Conservation (phyloP, 139 green algal species). For the Volvox africanus region DNA sequence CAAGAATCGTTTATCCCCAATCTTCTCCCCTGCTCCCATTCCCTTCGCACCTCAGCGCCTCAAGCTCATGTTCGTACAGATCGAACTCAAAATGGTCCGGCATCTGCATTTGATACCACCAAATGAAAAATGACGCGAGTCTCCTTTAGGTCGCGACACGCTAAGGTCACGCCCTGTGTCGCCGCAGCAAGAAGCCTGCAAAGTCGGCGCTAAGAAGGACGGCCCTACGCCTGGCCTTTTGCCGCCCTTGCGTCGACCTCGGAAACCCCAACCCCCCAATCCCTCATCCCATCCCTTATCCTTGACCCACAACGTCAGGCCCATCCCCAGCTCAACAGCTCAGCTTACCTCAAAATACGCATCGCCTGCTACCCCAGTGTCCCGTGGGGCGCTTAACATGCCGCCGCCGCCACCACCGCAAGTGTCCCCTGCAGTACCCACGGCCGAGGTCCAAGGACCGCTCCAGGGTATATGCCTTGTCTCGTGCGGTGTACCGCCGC, state of each 20-base stretch:
- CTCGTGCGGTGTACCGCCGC: too few species aligned
- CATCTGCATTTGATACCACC: background rate
- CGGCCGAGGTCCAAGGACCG: background rate
- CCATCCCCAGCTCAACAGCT: too few species aligned
- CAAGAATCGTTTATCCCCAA: too few species aligned
- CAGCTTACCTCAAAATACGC: background rate
- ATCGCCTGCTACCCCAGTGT: background rate
- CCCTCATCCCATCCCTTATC: background rate
- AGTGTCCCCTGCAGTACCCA: background rate
- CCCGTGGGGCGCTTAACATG: background rate
- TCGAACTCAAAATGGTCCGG: conserved; percentile 43
- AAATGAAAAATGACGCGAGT: too few species aligned
- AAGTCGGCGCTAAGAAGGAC: too few species aligned
- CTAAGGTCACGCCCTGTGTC: too few species aligned
- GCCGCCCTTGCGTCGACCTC: too few species aligned
- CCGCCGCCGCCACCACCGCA: background rate
- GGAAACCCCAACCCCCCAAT: background rate
- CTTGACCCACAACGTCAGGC: too few species aligned
- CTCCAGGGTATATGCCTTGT: background rate
- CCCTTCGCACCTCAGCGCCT: conserved; percentile 13
- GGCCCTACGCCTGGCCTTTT: too few species aligned
- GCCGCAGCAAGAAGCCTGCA: too few species aligned
- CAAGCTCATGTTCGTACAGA: conserved; percentile 36
- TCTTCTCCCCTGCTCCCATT: too few species aligned
- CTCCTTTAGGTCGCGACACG: too few species aligned